Evolutionary conservation across 306 rosid species (phyloP), one percentile per base, ranked within the genome.

Genomic region (Prunus fruticosa): DNA sequence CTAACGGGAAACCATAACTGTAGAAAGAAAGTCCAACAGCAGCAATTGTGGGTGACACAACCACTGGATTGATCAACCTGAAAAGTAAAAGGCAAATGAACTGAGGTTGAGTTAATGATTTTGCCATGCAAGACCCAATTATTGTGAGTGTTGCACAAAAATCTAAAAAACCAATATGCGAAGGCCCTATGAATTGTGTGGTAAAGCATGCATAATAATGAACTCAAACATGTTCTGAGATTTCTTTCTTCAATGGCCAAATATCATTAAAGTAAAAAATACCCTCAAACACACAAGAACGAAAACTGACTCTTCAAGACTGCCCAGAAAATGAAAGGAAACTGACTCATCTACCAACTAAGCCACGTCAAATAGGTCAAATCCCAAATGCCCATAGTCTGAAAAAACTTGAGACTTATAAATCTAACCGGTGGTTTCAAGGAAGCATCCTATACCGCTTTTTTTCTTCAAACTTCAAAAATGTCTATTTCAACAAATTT

Each of bases 21-120:
- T 82, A 96, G 84, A 96, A 96, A 22, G 99, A 92, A 88, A 96
- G 97, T 80, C 99, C 99, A 82, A 96, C 98, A 30, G 99, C 99
- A 73, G 99, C 99, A 89, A 96, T 88, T 60, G 99, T 96, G 50
- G 99, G 99, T 76, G 99, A 67, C 81, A 96, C 92, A 64, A 96
- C 96, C 75, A 96, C 99, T 30, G 99, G 99, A 87, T 96, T 91
- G 88, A 96, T 89, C 82, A 92, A 82, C 90, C 99, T 96, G 93
- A 67, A 83, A 82, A 67, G 78, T 38, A 30, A 76, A 73, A 64
- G 78, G 60, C 23, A 73, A 81, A 79, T 20, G 60, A 73, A 56
- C 60, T 43, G 41, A 68, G 22, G 28, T 62, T 82, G 68, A 68
- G 38, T 45, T 49, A 61, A 51, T 34, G 50, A 13, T 61, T 38